Base-by-base conservation (phyloP, 805 yeast species). In the Ogataea corticis region DNA sequence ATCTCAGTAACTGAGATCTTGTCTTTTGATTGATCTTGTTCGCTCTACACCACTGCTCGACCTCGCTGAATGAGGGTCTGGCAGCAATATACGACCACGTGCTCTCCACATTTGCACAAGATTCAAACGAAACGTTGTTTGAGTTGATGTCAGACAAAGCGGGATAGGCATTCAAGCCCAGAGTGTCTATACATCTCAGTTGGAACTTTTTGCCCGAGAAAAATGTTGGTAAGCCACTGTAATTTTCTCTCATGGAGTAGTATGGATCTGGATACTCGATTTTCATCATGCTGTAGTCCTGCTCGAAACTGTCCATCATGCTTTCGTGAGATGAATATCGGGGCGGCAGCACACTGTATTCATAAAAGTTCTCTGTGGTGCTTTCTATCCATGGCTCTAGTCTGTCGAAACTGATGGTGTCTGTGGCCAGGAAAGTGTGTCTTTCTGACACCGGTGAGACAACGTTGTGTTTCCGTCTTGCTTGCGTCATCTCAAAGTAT, bases 141-240 rank as follows among this genome's bases (percentile, higher is more conserved):
- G 48, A 48, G 18, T 49, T 48, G 13, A 39, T 37, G 18, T 32
- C 42, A 15, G 15, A 15, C 1, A 3, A 21, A 2, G 49, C 25
- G 19, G 33, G 30, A 35, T 58, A 60, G 11, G 42, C 18, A 13
- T 40, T 15, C 25, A 52, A 21, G 40, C 68, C 56, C 14, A 60
- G 45, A 7, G 66, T 29, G 43, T 75, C 68, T 2, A 62, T 54
- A 0, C 81, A 75, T 11, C 65, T 61, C 1, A 86, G 63, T 1
- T 65, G 67, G 49, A 82, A 80, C 51, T 76, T 79, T 49, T 74
- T 79, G 5, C 90, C 91, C 1, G 91, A 91, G 63, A 80, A 83
- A 0, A 77, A 63, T 44, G 84, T 76, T 0, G 92, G 83, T 10
- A 64, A 62, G 5, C 62, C 56, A 2, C 79, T 83, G 6, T 76